Conservation (phyloP, 352 stramenopile species). For the Elongisporangium senticosum region DNA sequence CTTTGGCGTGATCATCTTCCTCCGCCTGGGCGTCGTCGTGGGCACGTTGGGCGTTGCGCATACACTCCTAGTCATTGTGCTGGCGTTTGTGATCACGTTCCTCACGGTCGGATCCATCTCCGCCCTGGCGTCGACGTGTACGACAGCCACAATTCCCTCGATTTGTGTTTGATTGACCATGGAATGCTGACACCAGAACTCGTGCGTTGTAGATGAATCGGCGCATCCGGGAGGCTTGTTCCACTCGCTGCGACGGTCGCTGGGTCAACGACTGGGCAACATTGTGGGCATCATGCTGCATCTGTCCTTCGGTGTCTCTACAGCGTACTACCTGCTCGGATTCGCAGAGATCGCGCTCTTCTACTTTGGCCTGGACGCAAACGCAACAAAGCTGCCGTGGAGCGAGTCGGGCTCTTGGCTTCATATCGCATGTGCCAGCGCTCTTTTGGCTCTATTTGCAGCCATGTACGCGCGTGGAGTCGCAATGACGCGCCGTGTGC, state of each 20-base stretch:
- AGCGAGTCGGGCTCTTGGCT: slow-evolving; percentile 26
- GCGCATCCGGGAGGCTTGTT: slow-evolving; percentile 21
- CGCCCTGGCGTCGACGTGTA: slow-evolving; percentile 28
- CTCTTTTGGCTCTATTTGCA: slow-evolving; percentile 16
- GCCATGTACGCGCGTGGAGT: slow-evolving; percentile 11
- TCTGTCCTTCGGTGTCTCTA: slow-evolving; percentile 27
- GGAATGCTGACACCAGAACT: neutral
- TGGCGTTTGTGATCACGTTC: slow-evolving; percentile 34
- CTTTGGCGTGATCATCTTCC: slow-evolving; percentile 53
- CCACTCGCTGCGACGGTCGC: slow-evolving; percentile 13
- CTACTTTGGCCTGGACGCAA: slow-evolving; percentile 20
- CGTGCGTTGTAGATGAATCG: slow-evolving; percentile 1
- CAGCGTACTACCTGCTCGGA: slow-evolving; percentile 41
- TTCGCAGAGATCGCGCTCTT: slow-evolving; percentile 45
- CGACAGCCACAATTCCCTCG: neutral
- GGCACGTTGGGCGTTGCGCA: slow-evolving; percentile 22
- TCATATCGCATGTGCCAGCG: slow-evolving; percentile 23
- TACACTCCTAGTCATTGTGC: slow-evolving; percentile 16
- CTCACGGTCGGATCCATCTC: slow-evolving; percentile 46
- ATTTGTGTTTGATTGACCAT: neutral
- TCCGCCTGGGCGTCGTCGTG: slow-evolving; percentile 37
- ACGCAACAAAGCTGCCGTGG: slow-evolving; percentile 28
- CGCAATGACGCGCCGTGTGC: slow-evolving; percentile 11
- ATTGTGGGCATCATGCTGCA: slow-evolving; percentile 32
- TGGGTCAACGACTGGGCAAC: slow-evolving; percentile 26